These are phyloP conservation scores for Claviceps purpurea DNA, from an alignment of 2,329 filamentous ascomycete species.

Conservation along the genomic window DNA sequence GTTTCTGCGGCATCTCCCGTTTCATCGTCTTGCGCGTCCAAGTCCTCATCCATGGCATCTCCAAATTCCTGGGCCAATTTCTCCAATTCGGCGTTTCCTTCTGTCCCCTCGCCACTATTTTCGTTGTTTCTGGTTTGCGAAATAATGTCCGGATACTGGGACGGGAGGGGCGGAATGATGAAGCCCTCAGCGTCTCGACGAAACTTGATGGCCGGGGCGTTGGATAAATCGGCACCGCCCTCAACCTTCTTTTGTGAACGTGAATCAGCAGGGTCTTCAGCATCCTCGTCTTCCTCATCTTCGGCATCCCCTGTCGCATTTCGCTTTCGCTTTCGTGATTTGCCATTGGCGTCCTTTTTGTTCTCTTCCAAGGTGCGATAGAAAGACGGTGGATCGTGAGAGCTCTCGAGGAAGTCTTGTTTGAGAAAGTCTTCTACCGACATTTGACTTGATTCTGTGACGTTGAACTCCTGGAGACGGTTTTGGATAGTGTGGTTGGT, in stretches of 20 bases:
- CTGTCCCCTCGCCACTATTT: constrained; percentile 9
- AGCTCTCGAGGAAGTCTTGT: constrained; percentile 56
- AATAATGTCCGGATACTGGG: constrained; percentile 22
- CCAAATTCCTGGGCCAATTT: constrained; percentile 31
- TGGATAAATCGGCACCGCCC: constrained; percentile 22
- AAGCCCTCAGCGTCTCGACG: constrained; percentile 55
- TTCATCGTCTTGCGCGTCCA: constrained; percentile 8
- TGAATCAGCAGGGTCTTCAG: not conserved
- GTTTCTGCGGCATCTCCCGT: not conserved
- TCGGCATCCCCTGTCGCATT: constrained; percentile 15
- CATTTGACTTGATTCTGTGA: constrained; percentile 70
- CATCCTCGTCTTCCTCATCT: constrained; percentile 6
- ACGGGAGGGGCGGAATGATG: constrained; percentile 43
- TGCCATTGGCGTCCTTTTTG: constrained; percentile 37
- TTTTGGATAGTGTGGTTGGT: constrained; percentile 87
- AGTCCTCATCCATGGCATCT: constrained; percentile 22
- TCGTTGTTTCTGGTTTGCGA: constrained; percentile 7
- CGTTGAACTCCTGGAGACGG: constrained; percentile 81
- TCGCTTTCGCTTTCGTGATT: constrained; percentile 33
- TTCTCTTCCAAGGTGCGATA: constrained; percentile 52
- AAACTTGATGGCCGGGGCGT: constrained; percentile 21
- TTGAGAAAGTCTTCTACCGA: constrained; percentile 78
- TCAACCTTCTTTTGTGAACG: constrained; percentile 10
- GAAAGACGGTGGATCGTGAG: constrained; percentile 72
- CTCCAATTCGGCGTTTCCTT: constrained; percentile 22